Evolutionary conservation across 2,329 filamentous ascomycete genomes (phyloP), one percentile per base, ranked within the genome.

Genomic region (Parafenestella ontariensis): DNA sequence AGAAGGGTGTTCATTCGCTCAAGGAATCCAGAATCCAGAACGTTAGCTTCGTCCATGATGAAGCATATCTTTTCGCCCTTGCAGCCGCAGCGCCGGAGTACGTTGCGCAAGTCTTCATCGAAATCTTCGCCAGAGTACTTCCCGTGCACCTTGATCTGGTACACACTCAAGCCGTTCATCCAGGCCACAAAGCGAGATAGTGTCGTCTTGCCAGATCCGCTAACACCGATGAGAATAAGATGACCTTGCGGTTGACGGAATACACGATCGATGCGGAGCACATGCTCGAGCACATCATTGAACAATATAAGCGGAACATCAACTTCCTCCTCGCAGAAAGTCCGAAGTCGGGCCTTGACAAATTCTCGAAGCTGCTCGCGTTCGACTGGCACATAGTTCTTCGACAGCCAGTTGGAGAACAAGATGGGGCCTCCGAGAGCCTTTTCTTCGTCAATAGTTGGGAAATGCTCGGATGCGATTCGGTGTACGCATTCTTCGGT

Each of bases 31-130:
- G 95, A 99, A 76, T 99, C 95, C 24, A 99, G 85, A 31, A 99
- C 95, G 69, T 99, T 99, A 9, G 94, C 90, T 79, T 99, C 95
- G 74, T 99, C 95, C 93, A 99, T 98, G 81, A 99, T 97, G 82
- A 99, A 99, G 79, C 96, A 99, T 44, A 99, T 96, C 82, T 98
- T 98, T 76, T 99, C 95, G 31, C 95, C 95, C 81, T 97, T 97
- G 81, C 94, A 98, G 59, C 95, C 95, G 66, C 92, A 96, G 52
- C 95, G 87, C 41, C 95, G 89, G 36, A 99, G 86, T 8, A 99
- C 95, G 72, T 93, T 94, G 62, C 96, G 87, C 31, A 99, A 82
- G 76, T 99, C 95, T 54, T 99, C 96, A 72, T 99, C 95, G 72
- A 99, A 99, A 78, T 99, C 95, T 73, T 98, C 95, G 1, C 91